Conservation (phyloP, 495 filamentous ascomycete genomes). For the Sordaria brevicollis region DNA sequence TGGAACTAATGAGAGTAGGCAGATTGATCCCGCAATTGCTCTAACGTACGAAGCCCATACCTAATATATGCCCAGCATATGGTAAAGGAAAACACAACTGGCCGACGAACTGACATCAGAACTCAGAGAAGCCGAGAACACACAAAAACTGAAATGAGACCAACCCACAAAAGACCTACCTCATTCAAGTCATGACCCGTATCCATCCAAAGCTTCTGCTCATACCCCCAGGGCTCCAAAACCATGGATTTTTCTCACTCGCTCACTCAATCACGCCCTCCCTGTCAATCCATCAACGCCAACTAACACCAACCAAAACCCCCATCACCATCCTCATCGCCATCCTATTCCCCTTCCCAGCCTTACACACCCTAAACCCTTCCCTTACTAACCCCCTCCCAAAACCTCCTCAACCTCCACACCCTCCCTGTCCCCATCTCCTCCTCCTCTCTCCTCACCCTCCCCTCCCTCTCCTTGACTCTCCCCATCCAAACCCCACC, state of each 20-base stretch:
- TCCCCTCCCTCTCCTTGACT: conserved; percentile 29
- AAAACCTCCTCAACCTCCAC: conserved; percentile 40
- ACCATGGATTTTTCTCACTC: not conserved
- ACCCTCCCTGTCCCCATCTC: conserved; percentile 35
- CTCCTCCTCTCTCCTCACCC: conserved; percentile 31
- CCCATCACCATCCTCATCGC: not conserved
- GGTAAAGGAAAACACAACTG: not conserved
- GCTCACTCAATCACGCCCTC: not conserved
- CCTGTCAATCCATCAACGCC: no score
- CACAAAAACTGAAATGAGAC: not conserved
- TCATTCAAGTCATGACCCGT: not conserved
- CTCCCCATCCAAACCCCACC: conserved; percentile 34
- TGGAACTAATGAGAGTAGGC: not conserved
- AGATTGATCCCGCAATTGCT: no score
- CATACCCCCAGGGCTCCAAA: not conserved
- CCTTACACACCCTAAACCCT: not conserved
- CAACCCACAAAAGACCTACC: not conserved
- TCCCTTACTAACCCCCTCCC: conserved; percentile 32
- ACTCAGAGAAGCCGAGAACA: conserved; percentile 1
- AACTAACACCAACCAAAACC: not conserved
- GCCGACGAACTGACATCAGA: not conserved
- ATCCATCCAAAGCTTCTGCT: not conserved
- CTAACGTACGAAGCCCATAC: not conserved
- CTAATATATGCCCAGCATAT: not conserved
- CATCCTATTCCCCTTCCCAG: no score